Evolutionary conservation across 1,284 basidiomycete genomes (phyloP).

Genomic region (Fistulinella cinereoalba): DNA sequence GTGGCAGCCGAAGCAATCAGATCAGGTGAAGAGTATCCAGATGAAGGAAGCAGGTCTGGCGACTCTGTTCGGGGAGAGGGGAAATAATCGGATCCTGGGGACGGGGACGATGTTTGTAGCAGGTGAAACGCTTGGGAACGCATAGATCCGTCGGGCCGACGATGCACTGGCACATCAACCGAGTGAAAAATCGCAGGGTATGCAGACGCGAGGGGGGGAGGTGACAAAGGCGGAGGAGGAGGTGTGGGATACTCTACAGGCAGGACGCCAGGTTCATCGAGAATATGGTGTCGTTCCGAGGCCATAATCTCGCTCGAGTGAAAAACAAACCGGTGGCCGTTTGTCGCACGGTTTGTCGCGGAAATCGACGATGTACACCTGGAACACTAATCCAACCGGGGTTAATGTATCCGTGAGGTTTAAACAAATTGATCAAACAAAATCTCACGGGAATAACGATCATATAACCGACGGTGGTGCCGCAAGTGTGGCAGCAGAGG

Average conservation of each 20-base stretch:
- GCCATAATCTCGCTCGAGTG: slow-evolving; percentile 76
- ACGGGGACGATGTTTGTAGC: slow-evolving; percentile 16
- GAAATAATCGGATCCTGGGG: slow-evolving; percentile 36
- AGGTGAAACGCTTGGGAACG: slow-evolving; percentile 20
- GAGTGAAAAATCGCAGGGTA: slow-evolving; percentile 18
- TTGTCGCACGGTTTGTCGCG: slow-evolving; percentile 65
- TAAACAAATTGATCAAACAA: slow-evolving; percentile 1
- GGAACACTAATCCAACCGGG: slow-evolving; percentile 44
- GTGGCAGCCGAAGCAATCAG: slow-evolving; percentile 14
- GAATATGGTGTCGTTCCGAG: slow-evolving; percentile 68
- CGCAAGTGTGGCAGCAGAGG: slow-evolving; percentile 80
- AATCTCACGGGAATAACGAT: slow-evolving; percentile 60
- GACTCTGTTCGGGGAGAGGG: slow-evolving; percentile 37
- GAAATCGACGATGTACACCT: slow-evolving; percentile 71
- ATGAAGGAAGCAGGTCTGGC: slow-evolving; percentile 23
- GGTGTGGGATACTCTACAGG: slow-evolving; percentile 39
- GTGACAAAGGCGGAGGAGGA: slow-evolving; percentile 28
- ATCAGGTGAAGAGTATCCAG: slow-evolving; percentile 26
- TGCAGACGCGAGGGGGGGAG: slow-evolving; percentile 23
- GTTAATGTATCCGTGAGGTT: slow-evolving; percentile 9
- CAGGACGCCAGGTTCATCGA: slow-evolving; percentile 66
- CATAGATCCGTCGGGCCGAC: slow-evolving; percentile 8
- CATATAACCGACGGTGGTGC: slow-evolving; percentile 73
- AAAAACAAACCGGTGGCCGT: slow-evolving; percentile 87
- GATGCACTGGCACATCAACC: slow-evolving; percentile 17